These are phyloP conservation scores for Lactifluus rugatus DNA, from an alignment of 768 basidiomycete species.

Conservation along the genomic window DNA sequence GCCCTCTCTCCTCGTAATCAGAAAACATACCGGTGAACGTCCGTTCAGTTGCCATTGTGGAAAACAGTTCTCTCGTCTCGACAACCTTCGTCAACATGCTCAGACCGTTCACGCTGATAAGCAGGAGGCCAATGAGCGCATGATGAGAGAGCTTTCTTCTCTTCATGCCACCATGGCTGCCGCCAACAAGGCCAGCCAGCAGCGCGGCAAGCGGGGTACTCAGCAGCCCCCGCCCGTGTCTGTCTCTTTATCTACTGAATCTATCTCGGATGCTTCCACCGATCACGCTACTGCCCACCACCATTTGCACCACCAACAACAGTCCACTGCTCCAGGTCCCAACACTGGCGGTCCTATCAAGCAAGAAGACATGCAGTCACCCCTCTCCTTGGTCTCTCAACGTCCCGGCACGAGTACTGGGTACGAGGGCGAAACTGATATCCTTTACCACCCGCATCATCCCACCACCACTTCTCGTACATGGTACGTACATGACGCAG, in stretches of 20 bases:
- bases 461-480: conserved; percentile 21
- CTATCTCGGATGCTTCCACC: conserved; percentile 16
- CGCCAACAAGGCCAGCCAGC: conserved; percentile 32
- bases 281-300: conserved; percentile 1
- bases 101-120: conserved; percentile 97
- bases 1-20: conserved; percentile 26
- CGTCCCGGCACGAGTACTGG: conserved; percentile 69
- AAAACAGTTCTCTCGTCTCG: conserved; percentile 91
- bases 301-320: conserved; percentile 13
- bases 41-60: conserved; percentile 95
- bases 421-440: conserved; percentile 43
- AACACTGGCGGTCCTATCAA: conserved; percentile 25
- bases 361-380: conserved; percentile 31
- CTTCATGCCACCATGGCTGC: conserved; percentile 76
- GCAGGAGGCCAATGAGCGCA: conserved; percentile 75
- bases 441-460: conserved; percentile 24
- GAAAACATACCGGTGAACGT: conserved; percentile 96
- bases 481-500: conserved; percentile 36
- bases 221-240: conserved; percentile 22
- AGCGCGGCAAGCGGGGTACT: conserved; percentile 32
- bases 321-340: neutral
- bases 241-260: conserved; percentile 17
- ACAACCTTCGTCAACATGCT: conserved; percentile 94
- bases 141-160: conserved; percentile 84
- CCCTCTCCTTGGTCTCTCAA: conserved; percentile 30